These are phyloP conservation scores for Phytophthora sansomeana DNA, from an alignment of 352 stramenopile genomes.

Conservation along the genomic window DNA sequence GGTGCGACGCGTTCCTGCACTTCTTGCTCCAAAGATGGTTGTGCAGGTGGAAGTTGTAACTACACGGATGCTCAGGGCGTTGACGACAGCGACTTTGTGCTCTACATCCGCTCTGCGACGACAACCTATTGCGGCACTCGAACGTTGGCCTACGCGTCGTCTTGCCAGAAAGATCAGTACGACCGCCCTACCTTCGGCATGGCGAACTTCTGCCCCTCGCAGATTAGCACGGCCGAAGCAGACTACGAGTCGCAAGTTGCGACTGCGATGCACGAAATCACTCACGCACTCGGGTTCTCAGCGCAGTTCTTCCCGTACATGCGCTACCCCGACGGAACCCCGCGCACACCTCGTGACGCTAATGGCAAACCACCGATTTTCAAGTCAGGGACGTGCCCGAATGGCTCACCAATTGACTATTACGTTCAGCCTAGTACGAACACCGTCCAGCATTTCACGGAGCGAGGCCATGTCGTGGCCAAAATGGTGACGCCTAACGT, in stretches of 20 bases:
- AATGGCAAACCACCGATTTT: constrained; percentile 44
- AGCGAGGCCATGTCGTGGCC: constrained; percentile 62
- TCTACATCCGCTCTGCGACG: constrained; percentile 67
- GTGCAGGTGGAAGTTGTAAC: constrained; percentile 47
- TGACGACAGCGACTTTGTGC: constrained; percentile 66
- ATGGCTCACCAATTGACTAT: constrained; percentile 55
- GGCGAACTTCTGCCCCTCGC: constrained; percentile 81
- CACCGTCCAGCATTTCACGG: constrained; percentile 64
- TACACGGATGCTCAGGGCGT: constrained; percentile 47
- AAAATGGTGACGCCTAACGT: constrained; percentile 80
- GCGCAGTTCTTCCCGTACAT: constrained; percentile 82
- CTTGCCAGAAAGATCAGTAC: constrained; percentile 88
- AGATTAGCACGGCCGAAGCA: constrained; percentile 62
- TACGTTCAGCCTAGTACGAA: constrained; percentile 42
- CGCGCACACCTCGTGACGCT: constrained; percentile 63
- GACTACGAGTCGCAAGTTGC: constrained; percentile 72
- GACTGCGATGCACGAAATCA: constrained; percentile 86
- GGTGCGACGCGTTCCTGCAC: constrained; percentile 52
- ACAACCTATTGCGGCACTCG: constrained; percentile 60
- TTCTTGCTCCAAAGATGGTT: constrained; percentile 54
- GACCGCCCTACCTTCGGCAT: constrained; percentile 87
- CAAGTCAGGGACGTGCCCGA: constrained; percentile 56
- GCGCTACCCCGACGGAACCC: constrained; percentile 68
- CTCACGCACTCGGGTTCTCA: constrained; percentile 82
- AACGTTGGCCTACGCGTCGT: constrained; percentile 78